Evolutionary conservation across 2,329 filamentous ascomycete genomes (phyloP), one percentile per base, ranked within the genome.

Genomic region (Emmonsiellopsis sp.): DNA sequence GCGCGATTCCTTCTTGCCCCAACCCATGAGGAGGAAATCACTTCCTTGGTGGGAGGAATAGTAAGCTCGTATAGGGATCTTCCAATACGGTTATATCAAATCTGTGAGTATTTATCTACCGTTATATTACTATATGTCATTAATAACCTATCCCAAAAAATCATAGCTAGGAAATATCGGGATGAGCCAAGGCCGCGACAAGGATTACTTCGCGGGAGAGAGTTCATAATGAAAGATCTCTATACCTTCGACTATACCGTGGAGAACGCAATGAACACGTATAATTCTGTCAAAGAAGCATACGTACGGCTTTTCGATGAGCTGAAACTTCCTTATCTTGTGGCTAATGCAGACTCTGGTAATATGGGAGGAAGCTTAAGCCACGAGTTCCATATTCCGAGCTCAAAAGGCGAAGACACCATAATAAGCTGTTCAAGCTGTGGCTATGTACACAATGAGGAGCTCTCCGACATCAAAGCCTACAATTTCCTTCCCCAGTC

Each of bases 141-240:
- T 45, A 49, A 49, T 17, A 8, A 3, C 6, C 3, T 32, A 40
- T 27, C 34, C 32, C 13, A 39, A 31, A 5, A 39, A 40, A 39
- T 31, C 13, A 6, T 56, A 88, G 86, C 88, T 33, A 82, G 92
- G 46, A 98, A 98, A 69, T 98, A 97, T 65, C 83, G 93, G 48
- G 93, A 98, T 71, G 93, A 98, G 70, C 80, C 86, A 53, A 81
- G 93, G 31, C 93, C 93, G 17, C 82, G 93, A 34, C 88, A 95
- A 61, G 93, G 93, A 10, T 76, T 98, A 2, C 75, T 98, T 7
- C 84, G 93, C 8, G 87, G 88, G 0, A 84, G 90, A 56, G 93
- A 98, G 64, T 98, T 98, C 63, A 73, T 89, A 61, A 98, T 98
- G 93, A 98, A 98, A 70, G 93, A 98, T 68, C 79, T 98, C 1